Conservation (phyloP, 2,329 filamentous ascomycete species). For the Exophiala sp. region DNA sequence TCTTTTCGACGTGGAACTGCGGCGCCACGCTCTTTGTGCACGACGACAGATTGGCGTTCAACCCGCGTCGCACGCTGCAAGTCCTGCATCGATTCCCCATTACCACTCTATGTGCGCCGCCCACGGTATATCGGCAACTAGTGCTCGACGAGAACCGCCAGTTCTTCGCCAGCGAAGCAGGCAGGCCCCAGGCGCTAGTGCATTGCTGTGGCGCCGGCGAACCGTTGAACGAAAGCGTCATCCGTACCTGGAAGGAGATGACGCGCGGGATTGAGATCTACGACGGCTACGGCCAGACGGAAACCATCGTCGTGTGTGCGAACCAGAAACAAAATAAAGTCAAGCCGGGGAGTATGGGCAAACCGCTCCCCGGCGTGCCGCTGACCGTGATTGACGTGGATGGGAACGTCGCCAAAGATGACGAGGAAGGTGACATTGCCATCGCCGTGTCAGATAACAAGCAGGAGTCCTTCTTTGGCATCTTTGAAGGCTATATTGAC, state of each 20-base stretch:
- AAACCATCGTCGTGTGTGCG: conserved; percentile 38
- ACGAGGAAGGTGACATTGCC: conserved; percentile 37
- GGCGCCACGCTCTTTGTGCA: conserved; percentile 39
- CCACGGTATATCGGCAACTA: conserved; percentile 39
- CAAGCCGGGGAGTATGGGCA: conserved; percentile 39
- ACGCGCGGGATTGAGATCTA: conserved; percentile 35
- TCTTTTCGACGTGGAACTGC: conserved; percentile 38
- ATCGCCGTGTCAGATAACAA: conserved; percentile 24
- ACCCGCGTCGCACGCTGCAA: conserved; percentile 30
- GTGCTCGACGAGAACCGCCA: conserved; percentile 33
- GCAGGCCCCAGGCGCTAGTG: conserved; percentile 30
- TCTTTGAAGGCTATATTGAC: conserved; percentile 27
- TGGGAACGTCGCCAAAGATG: conserved; percentile 30
- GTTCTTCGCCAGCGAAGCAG: conserved; percentile 27
- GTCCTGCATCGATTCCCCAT: conserved; percentile 37
- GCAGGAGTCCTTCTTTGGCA: conserved; percentile 20
- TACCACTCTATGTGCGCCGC: conserved; percentile 39
- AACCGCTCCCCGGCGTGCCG: conserved; percentile 36
- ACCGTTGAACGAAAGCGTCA: conserved; percentile 39
- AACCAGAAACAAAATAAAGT: conserved; percentile 35
- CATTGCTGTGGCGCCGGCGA: conserved; percentile 39
- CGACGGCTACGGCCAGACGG: conserved; percentile 40
- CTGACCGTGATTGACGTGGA: conserved; percentile 33
- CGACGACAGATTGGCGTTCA: conserved; percentile 36
- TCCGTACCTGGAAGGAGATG: conserved; percentile 35